Evolutionary conservation across 2,329 filamentous ascomycete species (phyloP).

Genomic region (Coccinonectria pachysandricola): DNA sequence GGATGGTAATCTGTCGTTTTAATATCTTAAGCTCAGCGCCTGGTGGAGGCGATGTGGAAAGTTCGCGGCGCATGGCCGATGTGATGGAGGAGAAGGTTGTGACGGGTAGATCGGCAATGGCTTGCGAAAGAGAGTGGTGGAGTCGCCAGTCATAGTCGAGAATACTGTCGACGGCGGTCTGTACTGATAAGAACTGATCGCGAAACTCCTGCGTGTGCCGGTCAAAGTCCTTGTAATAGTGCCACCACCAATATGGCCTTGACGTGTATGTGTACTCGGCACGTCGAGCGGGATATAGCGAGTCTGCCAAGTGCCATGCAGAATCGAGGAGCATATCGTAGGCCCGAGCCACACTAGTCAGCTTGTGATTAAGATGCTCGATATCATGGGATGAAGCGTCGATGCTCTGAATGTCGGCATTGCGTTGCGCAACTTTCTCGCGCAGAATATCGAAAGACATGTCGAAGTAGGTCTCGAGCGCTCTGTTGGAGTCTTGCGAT

Average conservation of each 20-base stretch:
- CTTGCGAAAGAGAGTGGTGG: constrained; percentile 23
- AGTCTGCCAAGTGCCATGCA: constrained; percentile 25
- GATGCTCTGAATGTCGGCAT: constrained; percentile 5
- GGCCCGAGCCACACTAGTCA: constrained; percentile 12
- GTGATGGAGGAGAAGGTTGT: constrained; percentile 23
- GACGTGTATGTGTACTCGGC: constrained; percentile 24
- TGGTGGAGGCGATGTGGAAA: constrained; percentile 17
- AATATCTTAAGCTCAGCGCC: constrained; percentile 22
- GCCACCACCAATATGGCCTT: constrained; percentile 32
- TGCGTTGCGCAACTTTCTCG: constrained; percentile 10
- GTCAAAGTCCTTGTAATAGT: constrained; percentile 27
- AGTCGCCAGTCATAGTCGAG: constrained; percentile 22
- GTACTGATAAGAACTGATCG: constrained; percentile 19
- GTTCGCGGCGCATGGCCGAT: constrained; percentile 19
- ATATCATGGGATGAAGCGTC: constrained; percentile 3
- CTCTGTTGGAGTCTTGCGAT: constrained; percentile 14
- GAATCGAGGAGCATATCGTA: constrained; percentile 29
- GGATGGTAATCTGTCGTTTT: constrained; percentile 28
- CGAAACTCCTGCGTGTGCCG: constrained; percentile 18
- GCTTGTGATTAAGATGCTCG: constrained; percentile 8
- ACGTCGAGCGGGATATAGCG: constrained; percentile 24
- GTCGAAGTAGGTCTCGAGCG: constrained; percentile 23
- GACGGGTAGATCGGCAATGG: constrained; percentile 24
- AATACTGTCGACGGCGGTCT: constrained; percentile 17
- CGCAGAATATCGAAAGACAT: constrained; percentile 14